A percentile compares a stretch with the other conserved stretches of the same genome.
Conservation (phyloP, 306 rosid species). For the Pachyrhizus erosus region DNA sequence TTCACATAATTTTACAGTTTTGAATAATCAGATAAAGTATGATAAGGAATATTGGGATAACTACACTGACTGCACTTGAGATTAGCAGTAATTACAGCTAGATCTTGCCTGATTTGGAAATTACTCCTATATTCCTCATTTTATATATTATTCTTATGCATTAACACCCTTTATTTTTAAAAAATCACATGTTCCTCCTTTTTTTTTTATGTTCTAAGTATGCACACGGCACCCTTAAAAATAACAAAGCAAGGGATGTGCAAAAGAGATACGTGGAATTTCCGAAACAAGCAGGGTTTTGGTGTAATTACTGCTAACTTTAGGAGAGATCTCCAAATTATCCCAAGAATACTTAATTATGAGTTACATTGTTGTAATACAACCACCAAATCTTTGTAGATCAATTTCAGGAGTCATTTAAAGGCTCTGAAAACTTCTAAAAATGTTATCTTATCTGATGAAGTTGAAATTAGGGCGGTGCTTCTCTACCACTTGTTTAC, state of each 20-base stretch:
- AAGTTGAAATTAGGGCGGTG: not conserved
- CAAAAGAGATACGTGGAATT: not conserved
- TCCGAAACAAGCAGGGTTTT: not conserved
- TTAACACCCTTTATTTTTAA: not conserved
- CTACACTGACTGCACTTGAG: not conserved
- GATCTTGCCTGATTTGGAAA: not conserved
- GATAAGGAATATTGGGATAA: slow-evolving; percentile 10
- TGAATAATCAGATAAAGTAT: slow-evolving; percentile 8
- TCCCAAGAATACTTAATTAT: not conserved
- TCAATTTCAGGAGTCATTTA: slow-evolving; percentile 20
- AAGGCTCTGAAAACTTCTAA: slow-evolving; percentile 19
- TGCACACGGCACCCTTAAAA: not conserved
- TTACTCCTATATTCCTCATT: not conserved
- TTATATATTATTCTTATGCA: not conserved
- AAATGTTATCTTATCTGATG: not conserved
- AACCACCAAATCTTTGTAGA: slow-evolving; percentile 7
- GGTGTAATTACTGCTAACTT: not conserved
- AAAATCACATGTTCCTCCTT: not conserved
- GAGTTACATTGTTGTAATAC: slow-evolving; percentile 18
- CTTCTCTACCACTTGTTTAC: slow-evolving; percentile 10
- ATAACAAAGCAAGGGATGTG: not conserved
- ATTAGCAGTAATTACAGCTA: not conserved
- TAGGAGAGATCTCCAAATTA: not conserved
- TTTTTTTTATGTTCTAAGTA: not conserved
- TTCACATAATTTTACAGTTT: not conserved